phyloP scores from a whole-genome alignment of 1,284 basidiomycete species.

The Microbotryomycetes sp. region DNA sequence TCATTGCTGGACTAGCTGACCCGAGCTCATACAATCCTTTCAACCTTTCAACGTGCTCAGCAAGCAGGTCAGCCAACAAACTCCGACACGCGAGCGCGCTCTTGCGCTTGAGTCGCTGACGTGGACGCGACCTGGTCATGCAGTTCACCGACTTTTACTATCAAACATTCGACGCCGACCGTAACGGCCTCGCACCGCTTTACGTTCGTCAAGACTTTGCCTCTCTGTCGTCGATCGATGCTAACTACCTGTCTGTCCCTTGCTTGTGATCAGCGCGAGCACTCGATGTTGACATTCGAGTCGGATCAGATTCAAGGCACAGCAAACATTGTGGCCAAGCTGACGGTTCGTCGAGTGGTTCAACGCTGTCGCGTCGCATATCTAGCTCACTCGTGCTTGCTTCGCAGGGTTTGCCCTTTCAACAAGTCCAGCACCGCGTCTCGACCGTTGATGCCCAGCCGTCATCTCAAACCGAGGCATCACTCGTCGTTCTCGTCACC shows the following conservation, averaged over 20 bases:
- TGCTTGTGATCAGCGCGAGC: slow-evolving; percentile 58
- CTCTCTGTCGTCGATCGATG: background rate
- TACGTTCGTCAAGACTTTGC: slow-evolving; percentile 54
- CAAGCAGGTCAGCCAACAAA: slow-evolving; percentile 2
- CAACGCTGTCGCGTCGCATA: background rate
- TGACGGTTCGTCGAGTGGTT: slow-evolving; percentile 54
- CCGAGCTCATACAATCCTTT: too few relatives aligned
- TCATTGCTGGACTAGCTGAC: too few relatives aligned
- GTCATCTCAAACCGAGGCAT: slow-evolving; percentile 55
- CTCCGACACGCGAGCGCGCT: background rate
- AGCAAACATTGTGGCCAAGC: slow-evolving; percentile 64
- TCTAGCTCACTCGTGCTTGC: background rate
- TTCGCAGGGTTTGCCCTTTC: slow-evolving; percentile 69
- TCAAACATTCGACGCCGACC: slow-evolving; percentile 57
- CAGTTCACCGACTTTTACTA: slow-evolving; percentile 74
- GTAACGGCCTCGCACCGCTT: slow-evolving; percentile 52
- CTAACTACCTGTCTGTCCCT: background rate
- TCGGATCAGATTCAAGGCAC: slow-evolving; percentile 56
- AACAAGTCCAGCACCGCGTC: slow-evolving; percentile 72
- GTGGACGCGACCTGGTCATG: slow-evolving; percentile 31
- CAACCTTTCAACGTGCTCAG: too few relatives aligned
- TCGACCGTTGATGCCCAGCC: slow-evolving; percentile 85
- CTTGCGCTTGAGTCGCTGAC: background rate
- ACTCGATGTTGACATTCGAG: slow-evolving; percentile 89
- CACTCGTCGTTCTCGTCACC: slow-evolving; percentile 80